These are phyloP conservation scores for Pouteria campechiana DNA, from an alignment of 179 eudicot genomes.

Conservation along the genomic window DNA sequence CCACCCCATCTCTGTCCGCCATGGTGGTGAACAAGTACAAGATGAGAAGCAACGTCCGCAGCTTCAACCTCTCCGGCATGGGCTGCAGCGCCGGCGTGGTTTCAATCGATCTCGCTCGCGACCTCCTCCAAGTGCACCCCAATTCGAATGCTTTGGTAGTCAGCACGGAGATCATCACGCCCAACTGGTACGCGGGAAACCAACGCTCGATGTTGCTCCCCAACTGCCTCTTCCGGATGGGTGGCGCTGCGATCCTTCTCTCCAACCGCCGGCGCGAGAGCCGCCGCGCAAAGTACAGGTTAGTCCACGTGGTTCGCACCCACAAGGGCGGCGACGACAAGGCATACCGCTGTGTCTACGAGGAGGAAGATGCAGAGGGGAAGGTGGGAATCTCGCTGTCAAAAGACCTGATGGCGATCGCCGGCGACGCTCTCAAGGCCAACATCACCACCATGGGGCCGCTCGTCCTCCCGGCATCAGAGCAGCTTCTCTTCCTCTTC, in stretches of 20 bases:
- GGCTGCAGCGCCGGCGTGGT: slow-evolving; percentile 69
- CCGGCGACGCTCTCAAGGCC: slow-evolving; percentile 62
- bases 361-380: slow-evolving; percentile 52
- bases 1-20: slow-evolving; percentile 63
- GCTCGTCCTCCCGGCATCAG: slow-evolving; percentile 52
- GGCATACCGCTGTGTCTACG: slow-evolving; percentile 43
- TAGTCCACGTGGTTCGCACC: slow-evolving; percentile 56
- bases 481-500: slow-evolving; percentile 53
- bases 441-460: slow-evolving; percentile 72
- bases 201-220: slow-evolving; percentile 71
- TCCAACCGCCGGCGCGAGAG: slow-evolving; percentile 43
- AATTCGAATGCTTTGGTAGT: slow-evolving; percentile 52
- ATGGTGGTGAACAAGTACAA: slow-evolving; percentile 74
- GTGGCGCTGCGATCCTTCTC: slow-evolving; percentile 58
- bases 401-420: slow-evolving; percentile 59
- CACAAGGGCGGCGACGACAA: slow-evolving; percentile 58
- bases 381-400: slow-evolving; percentile 45
- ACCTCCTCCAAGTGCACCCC: slow-evolving; percentile 58
- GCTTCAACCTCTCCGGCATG: slow-evolving; percentile 66
- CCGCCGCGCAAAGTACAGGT: slow-evolving; percentile 38
- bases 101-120: slow-evolving; percentile 52
- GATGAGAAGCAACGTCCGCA: slow-evolving; percentile 45
- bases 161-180: slow-evolving; percentile 71
- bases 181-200: slow-evolving; percentile 60
- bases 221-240: slow-evolving; percentile 65